These are phyloP conservation scores for Colletotrichum sp. DNA, from an alignment of 2,329 filamentous ascomycete species.

Conservation along the genomic window DNA sequence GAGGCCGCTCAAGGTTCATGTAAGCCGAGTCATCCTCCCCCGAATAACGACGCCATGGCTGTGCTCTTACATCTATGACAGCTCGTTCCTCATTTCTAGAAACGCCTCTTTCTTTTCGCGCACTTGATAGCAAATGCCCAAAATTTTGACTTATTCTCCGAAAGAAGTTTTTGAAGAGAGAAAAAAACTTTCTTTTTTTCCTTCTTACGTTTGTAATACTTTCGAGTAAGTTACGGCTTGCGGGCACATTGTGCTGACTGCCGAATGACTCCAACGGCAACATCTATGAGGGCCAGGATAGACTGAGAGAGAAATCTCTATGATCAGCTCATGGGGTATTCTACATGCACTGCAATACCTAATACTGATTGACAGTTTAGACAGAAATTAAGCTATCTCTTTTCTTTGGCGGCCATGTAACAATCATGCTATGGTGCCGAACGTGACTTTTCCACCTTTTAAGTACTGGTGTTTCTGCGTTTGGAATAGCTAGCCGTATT, in stretches of 20 bases:
- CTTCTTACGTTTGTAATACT: no score
- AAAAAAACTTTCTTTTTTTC: no score
- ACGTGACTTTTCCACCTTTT: rapidly evolving
- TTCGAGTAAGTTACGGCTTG: rapidly evolving
- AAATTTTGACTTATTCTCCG: no score
- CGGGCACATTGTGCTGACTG: neutral
- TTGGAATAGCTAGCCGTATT: neutral
- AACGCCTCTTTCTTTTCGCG: neutral
- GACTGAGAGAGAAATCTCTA: neutral
- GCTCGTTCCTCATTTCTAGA: neutral
- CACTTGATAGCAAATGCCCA: rapidly evolving
- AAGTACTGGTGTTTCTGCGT: rapidly evolving
- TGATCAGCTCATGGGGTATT: rapidly evolving
- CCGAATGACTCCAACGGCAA: rapidly evolving
- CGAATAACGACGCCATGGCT: neutral
- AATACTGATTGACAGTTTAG: no score
- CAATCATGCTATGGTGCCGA: rapidly evolving
- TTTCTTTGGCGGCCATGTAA: no score
- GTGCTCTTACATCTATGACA: neutral
- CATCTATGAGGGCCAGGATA: neutral
- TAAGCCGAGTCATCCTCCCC: neutral
- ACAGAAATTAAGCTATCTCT: no score
- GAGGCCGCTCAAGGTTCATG: neutral
- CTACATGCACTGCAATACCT: neutral
- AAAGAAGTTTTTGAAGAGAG: no score